A percentile compares a stretch with the other conserved stretches of the same genome.
Evolutionary conservation across 768 basidiomycete genomes (phyloP).

Genomic region (Postia placenta): DNA sequence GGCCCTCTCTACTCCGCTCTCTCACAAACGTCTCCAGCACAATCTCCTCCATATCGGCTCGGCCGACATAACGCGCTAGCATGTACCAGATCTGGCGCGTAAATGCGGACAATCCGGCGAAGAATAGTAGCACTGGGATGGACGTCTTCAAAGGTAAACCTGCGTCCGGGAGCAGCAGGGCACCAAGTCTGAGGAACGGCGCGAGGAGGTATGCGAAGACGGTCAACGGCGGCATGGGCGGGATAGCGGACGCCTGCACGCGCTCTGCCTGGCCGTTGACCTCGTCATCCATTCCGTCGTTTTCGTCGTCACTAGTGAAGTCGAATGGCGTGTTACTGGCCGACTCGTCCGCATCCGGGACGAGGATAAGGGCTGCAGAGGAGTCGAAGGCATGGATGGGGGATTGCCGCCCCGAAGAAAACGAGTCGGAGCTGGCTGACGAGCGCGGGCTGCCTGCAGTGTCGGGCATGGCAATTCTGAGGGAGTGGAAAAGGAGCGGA

Average conservation of each 20-base stretch:
- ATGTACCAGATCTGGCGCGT: constrained; percentile 71
- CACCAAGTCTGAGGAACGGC: constrained; percentile 67
- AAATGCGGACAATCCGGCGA: constrained; percentile 54
- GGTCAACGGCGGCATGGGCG: constrained; percentile 49
- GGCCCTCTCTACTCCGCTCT: constrained; percentile 43
- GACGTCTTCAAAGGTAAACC: constrained; percentile 42
- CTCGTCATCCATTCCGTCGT: constrained; percentile 39
- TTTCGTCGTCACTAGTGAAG: constrained; percentile 42
- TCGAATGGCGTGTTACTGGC: constrained; percentile 21
- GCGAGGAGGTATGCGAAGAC: constrained; percentile 67
- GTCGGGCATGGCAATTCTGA: neutral
- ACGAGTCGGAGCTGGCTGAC: constrained; percentile 19
- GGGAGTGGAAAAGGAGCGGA: neutral
- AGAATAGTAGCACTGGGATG: constrained; percentile 43
- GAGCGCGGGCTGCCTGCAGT: constrained; percentile 16
- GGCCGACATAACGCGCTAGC: constrained; percentile 65
- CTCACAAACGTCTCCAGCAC: constrained; percentile 55
- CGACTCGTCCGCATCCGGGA: constrained; percentile 46
- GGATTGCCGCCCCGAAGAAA: constrained; percentile 17
- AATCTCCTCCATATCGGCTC: constrained; percentile 60
- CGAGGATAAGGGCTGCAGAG: constrained; percentile 56
- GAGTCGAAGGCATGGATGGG: constrained; percentile 27
- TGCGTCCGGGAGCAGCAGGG: constrained; percentile 50
- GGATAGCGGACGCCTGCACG: constrained; percentile 31
- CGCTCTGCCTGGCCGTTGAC: constrained; percentile 22